Conservation (phyloP, 2,329 filamentous ascomycete species). For the Fusarium marasasianum region DNA sequence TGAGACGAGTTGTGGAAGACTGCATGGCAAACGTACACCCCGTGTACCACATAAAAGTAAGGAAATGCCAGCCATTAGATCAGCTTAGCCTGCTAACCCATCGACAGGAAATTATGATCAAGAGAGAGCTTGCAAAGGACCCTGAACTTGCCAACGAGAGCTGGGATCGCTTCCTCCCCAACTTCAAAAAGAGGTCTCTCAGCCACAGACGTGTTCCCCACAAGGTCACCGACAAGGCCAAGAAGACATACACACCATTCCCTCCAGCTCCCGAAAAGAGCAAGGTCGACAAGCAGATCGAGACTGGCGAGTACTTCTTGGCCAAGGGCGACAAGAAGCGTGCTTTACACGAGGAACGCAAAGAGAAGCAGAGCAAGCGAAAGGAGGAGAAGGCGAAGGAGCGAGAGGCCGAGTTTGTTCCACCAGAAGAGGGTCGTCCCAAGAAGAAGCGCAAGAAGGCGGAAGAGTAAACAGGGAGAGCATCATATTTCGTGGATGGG, state of each 20-base stretch:
- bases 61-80: rapidly evolving
- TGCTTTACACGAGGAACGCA: slow-evolving; percentile 78
- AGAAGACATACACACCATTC: slow-evolving; percentile 97
- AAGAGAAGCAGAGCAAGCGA: slow-evolving; percentile 86
- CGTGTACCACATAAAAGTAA: rapidly evolving
- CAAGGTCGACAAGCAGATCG: slow-evolving; percentile 98
- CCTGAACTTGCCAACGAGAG: slow-evolving; percentile 86
- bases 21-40: slow-evolving; percentile 86
- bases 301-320: slow-evolving; percentile 96
- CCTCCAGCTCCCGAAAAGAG: slow-evolving; percentile 97
- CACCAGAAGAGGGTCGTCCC: slow-evolving; percentile 79
- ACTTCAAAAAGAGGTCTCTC: slow-evolving; percentile 94
- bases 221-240: slow-evolving; percentile 90
- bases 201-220: slow-evolving; percentile 83
- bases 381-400: slow-evolving; percentile 89
- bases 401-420: slow-evolving; percentile 84
- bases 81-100: not conserved
- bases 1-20: slow-evolving; percentile 88
- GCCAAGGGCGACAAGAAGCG: slow-evolving; percentile 92
- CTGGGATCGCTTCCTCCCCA: slow-evolving; percentile 95
- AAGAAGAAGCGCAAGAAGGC: slow-evolving; percentile 72
- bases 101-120: slow-evolving; percentile 81
- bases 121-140: slow-evolving; percentile 89
- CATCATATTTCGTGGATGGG: slow-evolving; percentile 23
- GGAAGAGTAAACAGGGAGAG: slow-evolving; percentile 41